Evolutionary conservation across 805 yeast species (phyloP).

Genomic region (Saccharomycopsis olivae): DNA sequence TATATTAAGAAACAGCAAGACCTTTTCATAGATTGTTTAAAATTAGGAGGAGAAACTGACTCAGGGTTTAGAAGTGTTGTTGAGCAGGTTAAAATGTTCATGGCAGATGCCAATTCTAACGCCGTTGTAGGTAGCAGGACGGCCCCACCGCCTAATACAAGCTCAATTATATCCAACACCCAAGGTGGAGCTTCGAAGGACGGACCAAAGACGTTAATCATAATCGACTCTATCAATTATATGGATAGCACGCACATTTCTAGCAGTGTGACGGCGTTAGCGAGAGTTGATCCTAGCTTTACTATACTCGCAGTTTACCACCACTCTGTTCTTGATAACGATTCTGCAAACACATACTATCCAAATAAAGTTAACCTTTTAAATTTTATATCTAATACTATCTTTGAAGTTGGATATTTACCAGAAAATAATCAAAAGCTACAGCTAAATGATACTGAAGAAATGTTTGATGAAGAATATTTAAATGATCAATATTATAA

Average conservation of each 20-base stretch:
- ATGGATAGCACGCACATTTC: constrained; percentile 31
- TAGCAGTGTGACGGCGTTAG: constrained; percentile 28
- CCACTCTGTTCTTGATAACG: constrained; percentile 29
- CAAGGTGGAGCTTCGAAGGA: no score
- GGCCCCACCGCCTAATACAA: constrained; percentile 21
- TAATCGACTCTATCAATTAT: constrained; percentile 64
- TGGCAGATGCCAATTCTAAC: constrained; percentile 3
- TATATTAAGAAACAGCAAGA: constrained; percentile 35
- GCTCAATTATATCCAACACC: constrained; percentile 17
- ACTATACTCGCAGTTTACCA: constrained; percentile 41
- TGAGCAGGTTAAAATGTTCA: background rate
- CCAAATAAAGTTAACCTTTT: constrained; percentile 47
- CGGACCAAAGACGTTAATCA: constrained; percentile 37
- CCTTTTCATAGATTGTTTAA: constrained; percentile 58
- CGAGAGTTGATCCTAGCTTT: constrained; percentile 37
- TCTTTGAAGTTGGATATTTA: constrained; percentile 34
- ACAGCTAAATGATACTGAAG: constrained; percentile 8
- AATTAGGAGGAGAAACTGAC: constrained; percentile 34
- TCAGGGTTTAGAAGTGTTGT: constrained; percentile 22
- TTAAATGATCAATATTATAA: constrained; percentile 28
- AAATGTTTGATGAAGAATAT: constrained; percentile 36
- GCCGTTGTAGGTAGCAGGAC: constrained; percentile 5
- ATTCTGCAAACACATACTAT: constrained; percentile 24
- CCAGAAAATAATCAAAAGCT: constrained; percentile 7
- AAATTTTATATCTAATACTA: constrained; percentile 63